A percentile compares a stretch with the other conserved stretches of the same genome.
These are phyloP conservation scores for Rhododendron williamsianum DNA, from an alignment of 148 eudicot species.

Conservation along the genomic window DNA sequence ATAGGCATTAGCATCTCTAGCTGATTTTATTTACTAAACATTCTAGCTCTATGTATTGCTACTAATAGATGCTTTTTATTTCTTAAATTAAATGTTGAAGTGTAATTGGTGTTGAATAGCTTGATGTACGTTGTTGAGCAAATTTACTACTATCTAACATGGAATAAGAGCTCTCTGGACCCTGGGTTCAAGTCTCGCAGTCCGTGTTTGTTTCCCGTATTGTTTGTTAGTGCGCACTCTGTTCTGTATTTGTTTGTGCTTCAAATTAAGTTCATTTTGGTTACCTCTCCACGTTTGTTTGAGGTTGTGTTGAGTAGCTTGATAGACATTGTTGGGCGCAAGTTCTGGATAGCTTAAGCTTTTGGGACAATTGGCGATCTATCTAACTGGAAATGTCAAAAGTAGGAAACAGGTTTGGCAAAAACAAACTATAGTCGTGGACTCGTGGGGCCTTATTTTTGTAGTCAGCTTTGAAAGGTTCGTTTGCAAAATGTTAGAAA, in stretches of 20 bases:
- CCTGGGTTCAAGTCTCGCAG: neutral
- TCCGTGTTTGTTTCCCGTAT: neutral
- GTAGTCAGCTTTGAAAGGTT: neutral
- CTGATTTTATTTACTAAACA: neutral
- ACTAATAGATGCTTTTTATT: neutral
- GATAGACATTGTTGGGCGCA: neutral
- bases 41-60: neutral
- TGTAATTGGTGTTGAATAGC: neutral
- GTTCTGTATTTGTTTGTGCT: neutral
- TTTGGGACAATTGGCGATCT: neutral
- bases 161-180: neutral
- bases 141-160: neutral
- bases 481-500: neutral
- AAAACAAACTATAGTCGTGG: neutral
- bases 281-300: neutral
- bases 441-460: neutral
- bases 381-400: neutral
- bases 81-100: neutral
- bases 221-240: neutral
- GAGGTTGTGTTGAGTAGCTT: neutral
- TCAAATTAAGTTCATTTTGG: neutral
- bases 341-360: neutral
- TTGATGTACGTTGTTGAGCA: neutral
- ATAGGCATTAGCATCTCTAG: too few species aligned
- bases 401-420: neutral